Conservation (phyloP, 306 rosid genomes). For the Castanea mollissima region DNA sequence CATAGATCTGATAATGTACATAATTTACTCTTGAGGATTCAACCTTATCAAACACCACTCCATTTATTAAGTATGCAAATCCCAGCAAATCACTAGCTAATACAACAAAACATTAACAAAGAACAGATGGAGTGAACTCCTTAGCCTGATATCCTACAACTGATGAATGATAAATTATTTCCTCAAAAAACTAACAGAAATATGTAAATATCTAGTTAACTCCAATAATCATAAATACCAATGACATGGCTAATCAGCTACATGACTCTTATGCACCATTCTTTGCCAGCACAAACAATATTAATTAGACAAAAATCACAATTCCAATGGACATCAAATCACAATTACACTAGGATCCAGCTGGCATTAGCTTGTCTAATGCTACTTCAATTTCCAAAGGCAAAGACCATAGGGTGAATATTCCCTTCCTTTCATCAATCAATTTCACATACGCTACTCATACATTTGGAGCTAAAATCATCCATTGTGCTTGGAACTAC, state of each 20-base stretch:
- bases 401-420: background rate
- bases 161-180: background rate
- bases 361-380: background rate
- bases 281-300: background rate
- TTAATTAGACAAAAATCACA: background rate
- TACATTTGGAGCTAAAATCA: background rate
- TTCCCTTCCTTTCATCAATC: background rate
- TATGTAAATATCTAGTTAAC: background rate
- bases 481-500: background rate
- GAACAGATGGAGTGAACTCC: background rate
- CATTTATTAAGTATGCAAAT: background rate
- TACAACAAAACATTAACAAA: background rate
- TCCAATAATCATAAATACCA: background rate
- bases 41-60: background rate
- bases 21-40: background rate
- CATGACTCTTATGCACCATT: background rate
- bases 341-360: background rate
- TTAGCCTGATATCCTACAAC: background rate
- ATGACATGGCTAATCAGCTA: background rate
- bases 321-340: background rate
- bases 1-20: background rate
- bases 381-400: background rate
- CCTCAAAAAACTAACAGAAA: background rate
- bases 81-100: background rate
- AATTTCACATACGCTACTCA: background rate